These are phyloP conservation scores for Apiospora arundinis DNA, from an alignment of 2,329 filamentous ascomycete genomes.

Conservation along the genomic window DNA sequence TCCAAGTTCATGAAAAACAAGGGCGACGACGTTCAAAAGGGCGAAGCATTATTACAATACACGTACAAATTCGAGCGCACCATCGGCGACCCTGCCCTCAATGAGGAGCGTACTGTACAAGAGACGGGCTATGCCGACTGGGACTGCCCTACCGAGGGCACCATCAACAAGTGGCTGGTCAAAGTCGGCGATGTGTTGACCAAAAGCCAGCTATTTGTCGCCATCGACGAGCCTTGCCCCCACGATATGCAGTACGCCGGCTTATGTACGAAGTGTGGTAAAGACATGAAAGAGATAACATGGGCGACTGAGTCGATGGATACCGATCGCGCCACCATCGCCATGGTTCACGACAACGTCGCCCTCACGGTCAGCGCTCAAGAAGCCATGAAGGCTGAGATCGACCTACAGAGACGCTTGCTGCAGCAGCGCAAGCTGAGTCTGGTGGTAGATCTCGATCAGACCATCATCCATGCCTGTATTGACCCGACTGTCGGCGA, in stretches of 20 bases:
- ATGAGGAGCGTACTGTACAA: slow-evolving; percentile 69
- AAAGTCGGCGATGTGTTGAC: slow-evolving; percentile 68
- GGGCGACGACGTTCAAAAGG: slow-evolving; percentile 76
- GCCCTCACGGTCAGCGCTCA: slow-evolving; percentile 82
- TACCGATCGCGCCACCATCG: slow-evolving; percentile 86
- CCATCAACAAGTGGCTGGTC: slow-evolving; percentile 78
- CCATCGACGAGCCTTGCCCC: slow-evolving; percentile 88
- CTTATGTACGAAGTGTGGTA: slow-evolving; percentile 89
- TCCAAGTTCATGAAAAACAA: slow-evolving; percentile 79
- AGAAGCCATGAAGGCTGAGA: slow-evolving; percentile 82
- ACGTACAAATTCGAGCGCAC: slow-evolving; percentile 81
- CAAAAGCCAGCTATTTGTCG: slow-evolving; percentile 65
- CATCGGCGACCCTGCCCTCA: slow-evolving; percentile 69
- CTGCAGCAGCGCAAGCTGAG: slow-evolving; percentile 84
- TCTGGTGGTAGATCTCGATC: slow-evolving; percentile 94
- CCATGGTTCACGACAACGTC: slow-evolving; percentile 92
- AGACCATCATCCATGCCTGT: slow-evolving; percentile 97
- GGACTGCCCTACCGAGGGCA: slow-evolving; percentile 84
- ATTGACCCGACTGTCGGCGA: slow-evolving; percentile 96
- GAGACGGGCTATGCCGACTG: slow-evolving; percentile 78
- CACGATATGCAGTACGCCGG: slow-evolving; percentile 92
- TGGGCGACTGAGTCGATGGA: slow-evolving; percentile 83
- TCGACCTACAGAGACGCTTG: slow-evolving; percentile 84
- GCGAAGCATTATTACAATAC: slow-evolving; percentile 85
- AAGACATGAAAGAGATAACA: slow-evolving; percentile 91